These are phyloP conservation scores for Apiosordaria backusii DNA, from an alignment of 495 filamentous ascomycete species.

Conservation along the genomic window DNA sequence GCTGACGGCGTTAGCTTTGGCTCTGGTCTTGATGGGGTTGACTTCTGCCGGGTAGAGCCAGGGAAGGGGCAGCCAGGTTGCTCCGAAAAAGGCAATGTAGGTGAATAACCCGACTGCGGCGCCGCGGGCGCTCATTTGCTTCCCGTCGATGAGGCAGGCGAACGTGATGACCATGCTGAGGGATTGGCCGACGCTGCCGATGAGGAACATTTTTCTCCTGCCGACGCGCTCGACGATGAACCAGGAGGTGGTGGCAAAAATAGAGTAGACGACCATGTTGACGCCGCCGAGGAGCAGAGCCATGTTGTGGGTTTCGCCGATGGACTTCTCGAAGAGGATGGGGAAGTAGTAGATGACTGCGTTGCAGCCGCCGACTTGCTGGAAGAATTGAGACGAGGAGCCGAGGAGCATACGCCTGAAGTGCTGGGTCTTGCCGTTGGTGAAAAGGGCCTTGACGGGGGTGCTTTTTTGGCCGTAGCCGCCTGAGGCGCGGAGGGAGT, in stretches of 20 bases:
- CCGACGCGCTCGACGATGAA: constrained; percentile 76
- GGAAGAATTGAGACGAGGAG: constrained; percentile 65
- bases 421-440: constrained; percentile 61
- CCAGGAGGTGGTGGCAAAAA: constrained; percentile 75
- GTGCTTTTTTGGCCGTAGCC: constrained; percentile 52
- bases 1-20: constrained; percentile 70
- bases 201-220: constrained; percentile 66
- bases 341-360: constrained; percentile 84
- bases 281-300: constrained; percentile 71
- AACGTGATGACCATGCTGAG: constrained; percentile 75
- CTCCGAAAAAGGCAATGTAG: constrained; percentile 75
- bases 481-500: constrained; percentile 63
- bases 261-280: constrained; percentile 75
- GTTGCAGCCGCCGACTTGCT: constrained; percentile 74
- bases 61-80: constrained; percentile 68
- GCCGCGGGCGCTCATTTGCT: constrained; percentile 54
- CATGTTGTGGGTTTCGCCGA: constrained; percentile 55
- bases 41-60: constrained; percentile 67
- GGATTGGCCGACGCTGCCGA: constrained; percentile 65
- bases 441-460: constrained; percentile 54
- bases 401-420: constrained; percentile 62
- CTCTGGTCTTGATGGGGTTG: constrained; percentile 70
- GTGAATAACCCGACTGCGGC: constrained; percentile 75
- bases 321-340: constrained; percentile 66
- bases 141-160: constrained; percentile 61